Conservation (phyloP, 805 yeast species). For the Cyberlindnera saturnus region DNA sequence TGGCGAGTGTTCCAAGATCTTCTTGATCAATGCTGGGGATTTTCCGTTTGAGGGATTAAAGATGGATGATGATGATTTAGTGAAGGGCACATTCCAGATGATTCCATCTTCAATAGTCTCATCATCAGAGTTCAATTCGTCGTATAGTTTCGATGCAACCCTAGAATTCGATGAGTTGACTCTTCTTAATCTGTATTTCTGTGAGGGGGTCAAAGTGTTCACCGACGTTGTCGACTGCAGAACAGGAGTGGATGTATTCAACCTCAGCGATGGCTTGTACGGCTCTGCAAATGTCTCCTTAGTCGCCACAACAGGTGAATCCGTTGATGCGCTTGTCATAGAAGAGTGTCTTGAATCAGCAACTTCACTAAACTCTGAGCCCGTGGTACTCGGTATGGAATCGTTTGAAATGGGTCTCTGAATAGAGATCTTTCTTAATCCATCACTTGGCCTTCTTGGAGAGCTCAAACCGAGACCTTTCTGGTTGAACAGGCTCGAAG, state of each 20-base stretch:
- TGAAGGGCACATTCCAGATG: conserved; percentile 50
- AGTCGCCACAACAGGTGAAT: conserved; percentile 8
- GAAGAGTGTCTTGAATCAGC: conserved; percentile 23
- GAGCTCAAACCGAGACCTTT: conserved; percentile 18
- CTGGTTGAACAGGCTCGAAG: not conserved
- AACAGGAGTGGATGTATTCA: conserved; percentile 3
- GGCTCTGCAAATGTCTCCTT: too few relatives aligned
- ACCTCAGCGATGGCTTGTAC: conserved; percentile 2
- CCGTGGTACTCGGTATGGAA: conserved; percentile 17
- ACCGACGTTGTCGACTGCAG: conserved; percentile 10
- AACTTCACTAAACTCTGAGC: conserved; percentile 17
- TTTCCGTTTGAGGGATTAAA: conserved; percentile 22
- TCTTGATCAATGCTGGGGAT: conserved; percentile 17
- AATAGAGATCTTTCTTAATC: conserved; percentile 12
- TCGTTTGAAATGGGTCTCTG: conserved; percentile 26
- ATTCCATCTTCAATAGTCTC: conserved; percentile 30
- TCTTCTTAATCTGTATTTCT: conserved; percentile 33
- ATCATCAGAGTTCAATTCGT: conserved; percentile 31
- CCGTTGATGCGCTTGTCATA: conserved; percentile 20
- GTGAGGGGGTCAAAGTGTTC: conserved; percentile 34
- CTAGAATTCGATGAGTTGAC: conserved; percentile 28
- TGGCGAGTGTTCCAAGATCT: conserved; percentile 18
- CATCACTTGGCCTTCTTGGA: conserved; percentile 23
- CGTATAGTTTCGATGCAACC: conserved; percentile 28
- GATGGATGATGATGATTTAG: conserved; percentile 23